Evolutionary conservation across 192 early-diverging fungal species (phyloP).

Genomic region (Gigaspora rosea): DNA sequence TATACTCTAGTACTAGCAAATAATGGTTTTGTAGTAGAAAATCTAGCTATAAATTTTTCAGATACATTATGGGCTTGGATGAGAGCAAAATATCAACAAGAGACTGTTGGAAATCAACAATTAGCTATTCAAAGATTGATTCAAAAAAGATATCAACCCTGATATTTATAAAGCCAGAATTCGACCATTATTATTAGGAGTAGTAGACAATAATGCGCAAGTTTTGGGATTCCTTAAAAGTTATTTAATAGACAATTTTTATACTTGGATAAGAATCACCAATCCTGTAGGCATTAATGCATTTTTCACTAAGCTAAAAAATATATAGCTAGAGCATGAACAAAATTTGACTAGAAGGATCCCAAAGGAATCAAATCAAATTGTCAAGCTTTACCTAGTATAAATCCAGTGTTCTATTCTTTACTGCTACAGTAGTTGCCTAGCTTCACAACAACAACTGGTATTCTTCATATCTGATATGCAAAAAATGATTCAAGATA

Average conservation of each 20-base stretch:
- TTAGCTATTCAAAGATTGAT: no score
- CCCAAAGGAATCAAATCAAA: background rate
- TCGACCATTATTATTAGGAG: background rate
- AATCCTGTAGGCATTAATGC: background rate
- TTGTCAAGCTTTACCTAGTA: constrained; percentile 8
- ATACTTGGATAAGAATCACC: background rate
- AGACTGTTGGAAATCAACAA: no score
- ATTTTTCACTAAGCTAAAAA: constrained; percentile 9
- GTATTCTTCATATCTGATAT: no score
- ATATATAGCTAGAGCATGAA: constrained; percentile 8
- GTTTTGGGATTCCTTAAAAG: constrained; percentile 18
- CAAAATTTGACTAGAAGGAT: background rate
- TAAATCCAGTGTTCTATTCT: background rate
- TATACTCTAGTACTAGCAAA: no score
- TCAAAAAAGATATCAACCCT: no score
- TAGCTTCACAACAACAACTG: background rate
- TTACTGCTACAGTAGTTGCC: background rate
- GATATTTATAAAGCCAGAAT: constrained; percentile 8
- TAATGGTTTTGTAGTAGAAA: no score
- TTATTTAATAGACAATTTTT: background rate
- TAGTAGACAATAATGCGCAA: background rate
- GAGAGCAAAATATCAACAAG: no score
- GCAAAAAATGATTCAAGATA: no score
- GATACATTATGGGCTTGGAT: no score
- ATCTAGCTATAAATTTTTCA: no score